Evolutionary conservation across 345 rosid species (phyloP), one percentile per base, ranked within the genome.

Genomic region (Pseudoturritis turrita): DNA sequence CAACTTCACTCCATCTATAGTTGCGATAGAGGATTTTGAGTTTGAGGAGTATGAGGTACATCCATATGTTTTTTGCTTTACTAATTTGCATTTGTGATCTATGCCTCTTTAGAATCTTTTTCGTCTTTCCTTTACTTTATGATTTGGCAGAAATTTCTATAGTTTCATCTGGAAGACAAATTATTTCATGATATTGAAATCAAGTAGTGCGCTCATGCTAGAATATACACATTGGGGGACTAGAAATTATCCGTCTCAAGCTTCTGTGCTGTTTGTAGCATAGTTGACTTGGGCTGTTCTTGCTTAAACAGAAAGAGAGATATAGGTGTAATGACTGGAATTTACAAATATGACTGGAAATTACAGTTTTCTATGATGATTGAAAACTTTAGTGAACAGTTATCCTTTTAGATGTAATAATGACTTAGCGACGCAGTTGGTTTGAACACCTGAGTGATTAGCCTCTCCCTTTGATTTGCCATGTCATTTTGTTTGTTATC

Each of bases 41-140:
- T 88, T 95, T 81, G 99, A 95, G 82, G 98, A 89, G 69, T 92
- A 87, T 21, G 94, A 92, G 98, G 99, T 95, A 84, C 43, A 65
- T 50, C n/a, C 71, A 70, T 47, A 46, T 25, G 39, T 26, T 22
- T 37, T 29, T 39, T 63, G 44, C 58, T 62, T 19, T 60, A 41
- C 46, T 51, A 51, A 29, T 59, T 54, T 61, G 45, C 63, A 53
- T 68, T 12, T 53, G 53, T 52, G 36, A 51, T 51, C 26, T 44
- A 53, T 68, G 51, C 51, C 35, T 23, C 37, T 41, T 22, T 23
- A 59, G 54, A 61, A 49, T 66, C 45, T 25, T 65, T 28, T 52
- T 65, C 47, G 3, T 58, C 12, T 57, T 39, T 37, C 14, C 10
- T 13, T 81, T 53, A 63, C 7, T 60, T 4, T 26, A 53, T 50